Base-by-base conservation (phyloP, 169 alveolate species). In the Cryptosporidium ryanae region DNA sequence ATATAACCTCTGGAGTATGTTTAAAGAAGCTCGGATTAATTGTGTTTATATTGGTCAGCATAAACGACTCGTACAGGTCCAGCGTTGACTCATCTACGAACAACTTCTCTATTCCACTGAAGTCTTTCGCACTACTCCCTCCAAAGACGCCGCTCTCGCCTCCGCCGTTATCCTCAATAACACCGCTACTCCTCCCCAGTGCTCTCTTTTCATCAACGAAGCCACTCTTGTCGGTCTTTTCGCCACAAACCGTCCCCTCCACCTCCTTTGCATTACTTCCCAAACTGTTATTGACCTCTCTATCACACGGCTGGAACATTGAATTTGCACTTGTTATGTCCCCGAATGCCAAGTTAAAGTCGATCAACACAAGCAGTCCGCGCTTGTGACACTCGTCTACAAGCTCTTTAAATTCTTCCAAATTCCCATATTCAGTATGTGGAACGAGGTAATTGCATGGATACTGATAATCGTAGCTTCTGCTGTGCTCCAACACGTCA, bases 401-500 rank as follows among this genome's bases (percentile, higher is more conserved):
- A 43, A 76, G 48, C 23, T 61, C 59, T 31, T 38, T 55, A 44
- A 76, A 76, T 25, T 76, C 87, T n/a, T 61, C 49, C 71, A 76
- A 17, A 6, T 46, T 76, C 23, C 87, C 87, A 31, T 76, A 76
- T 61, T 59, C 63, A 25, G 64, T 76, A 32, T 61, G 44, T 3
- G 87, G 87, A 84, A n/a, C 52, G 61, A 70, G 38, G 34, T 55
- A 61, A 44, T 59, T 57, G 49, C 23, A 57, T 49, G 61, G 50
- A 27, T 64, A 66, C 10, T 52, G 50, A 64, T 90, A 89, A 90
- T 90, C 44, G 34, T 25, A 59, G 18, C 82, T 94, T 96, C 38
- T 96, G 93, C 15, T 93, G 32, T 76, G 87, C 43, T 76, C 87
- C 15, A 76, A 27, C 7, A 81, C 23, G 25, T 82, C 90, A 21